Conservation (phyloP, 306 rosid genomes). For the Sicyos edulis region DNA sequence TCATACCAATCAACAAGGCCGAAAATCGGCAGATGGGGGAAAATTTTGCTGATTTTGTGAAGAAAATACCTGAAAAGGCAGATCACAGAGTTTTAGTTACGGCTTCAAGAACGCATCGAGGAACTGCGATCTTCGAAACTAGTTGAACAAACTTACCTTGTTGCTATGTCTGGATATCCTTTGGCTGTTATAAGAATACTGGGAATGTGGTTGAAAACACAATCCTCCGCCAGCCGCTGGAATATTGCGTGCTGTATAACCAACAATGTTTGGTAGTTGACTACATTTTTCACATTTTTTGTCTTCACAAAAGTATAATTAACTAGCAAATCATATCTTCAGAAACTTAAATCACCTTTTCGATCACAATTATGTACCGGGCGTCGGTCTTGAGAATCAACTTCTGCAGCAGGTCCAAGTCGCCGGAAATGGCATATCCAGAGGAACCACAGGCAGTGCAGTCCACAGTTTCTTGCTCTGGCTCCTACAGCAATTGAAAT, state of each 20-base stretch:
- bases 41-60: constrained; percentile 59
- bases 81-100: constrained; percentile 18
- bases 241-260: constrained; percentile 67
- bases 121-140: not conserved
- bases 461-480: constrained; percentile 59
- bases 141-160: constrained; percentile 41
- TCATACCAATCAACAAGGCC: constrained; percentile 82
- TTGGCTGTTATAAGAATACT: constrained; percentile 85
- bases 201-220: constrained; percentile 67
- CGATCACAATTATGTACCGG: constrained; percentile 72
- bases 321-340: not conserved
- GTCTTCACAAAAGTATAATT: not conserved
- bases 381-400: constrained; percentile 58
- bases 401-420: constrained; percentile 51
- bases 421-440: constrained; percentile 69
- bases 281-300: not conserved
- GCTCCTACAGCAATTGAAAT: constrained; percentile 42
- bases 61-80: constrained; percentile 54
- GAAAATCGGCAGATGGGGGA: constrained; percentile 74
- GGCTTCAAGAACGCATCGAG: constrained; percentile 1
- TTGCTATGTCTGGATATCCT: constrained; percentile 93
- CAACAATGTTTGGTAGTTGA: not conserved
- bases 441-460: constrained; percentile 75
- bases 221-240: constrained; percentile 75
- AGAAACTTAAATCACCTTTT: constrained; percentile 49